Evolutionary conservation across 441 rosid genomes (phyloP), one percentile per base, ranked within the genome.

Genomic region (Pelargonium cotyledonis): DNA sequence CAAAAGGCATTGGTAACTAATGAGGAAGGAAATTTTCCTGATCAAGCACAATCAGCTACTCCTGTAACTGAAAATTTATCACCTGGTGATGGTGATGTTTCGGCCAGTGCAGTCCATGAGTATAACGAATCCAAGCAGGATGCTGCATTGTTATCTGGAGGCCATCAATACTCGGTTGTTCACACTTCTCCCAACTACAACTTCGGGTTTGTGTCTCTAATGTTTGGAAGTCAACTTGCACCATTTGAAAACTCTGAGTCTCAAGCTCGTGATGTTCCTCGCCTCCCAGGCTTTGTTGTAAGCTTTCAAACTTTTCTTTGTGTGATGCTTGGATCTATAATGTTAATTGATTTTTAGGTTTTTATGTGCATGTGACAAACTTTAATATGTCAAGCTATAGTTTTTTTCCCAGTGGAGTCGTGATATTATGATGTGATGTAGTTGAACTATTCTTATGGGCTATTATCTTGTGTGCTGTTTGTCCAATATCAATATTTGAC

Each of bases 241-340:
- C 78, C 86, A 66, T 80, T 82, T 75, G 97, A 91, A 75, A 94
- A 79, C 76, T 74, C 91, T 8, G 96, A 94, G 67, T 83, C 91
- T 77, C 97, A 89, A 83, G 80, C 83, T 71, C 86, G 81, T 68
- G 97, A 90, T 76, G 85, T 72, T 72, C 76, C 94, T 78, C 95
- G 79, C 73, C 79, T 93, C 73, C 87, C 95, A 80, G 80, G 85
- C 80, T 93, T 88, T 78, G 80, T 88, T 29, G 97, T 93, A 82
- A 84, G 97, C 65, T 69, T 69, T 70, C 65, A 16, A 60, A 72
- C 65, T 49, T 65, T 65, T 14, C 58, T n/a, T 43, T 66, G 41
- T 60, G n/a, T 40, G 71, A 68, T 55, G 31, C 64, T 55, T 63
- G 47, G 31, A 68, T 62, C 8, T 12, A 23, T 9, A 23, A 21